Evolutionary conservation across 2,329 filamentous ascomycete species (phyloP).

Genomic region (Bipolaris zeicola): DNA sequence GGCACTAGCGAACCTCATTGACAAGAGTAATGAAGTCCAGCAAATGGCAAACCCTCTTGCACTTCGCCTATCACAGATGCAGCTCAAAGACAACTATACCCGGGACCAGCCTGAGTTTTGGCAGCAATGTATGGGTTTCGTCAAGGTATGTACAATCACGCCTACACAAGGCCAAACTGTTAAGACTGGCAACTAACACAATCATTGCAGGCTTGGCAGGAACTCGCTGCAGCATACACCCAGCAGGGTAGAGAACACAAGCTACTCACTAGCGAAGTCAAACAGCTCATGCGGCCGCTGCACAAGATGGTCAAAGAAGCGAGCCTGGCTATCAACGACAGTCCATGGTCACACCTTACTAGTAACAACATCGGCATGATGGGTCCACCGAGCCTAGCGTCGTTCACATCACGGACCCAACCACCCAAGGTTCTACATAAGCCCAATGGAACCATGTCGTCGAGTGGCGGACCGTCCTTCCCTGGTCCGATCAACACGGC

Average conservation of each 20-base stretch:
- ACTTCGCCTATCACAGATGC: slow-evolving; percentile 75
- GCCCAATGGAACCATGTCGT: slow-evolving; percentile 31
- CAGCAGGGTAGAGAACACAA: slow-evolving; percentile 51
- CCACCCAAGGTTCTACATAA: slow-evolving; percentile 40
- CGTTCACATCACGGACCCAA: slow-evolving; percentile 43
- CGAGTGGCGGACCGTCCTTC: slow-evolving; percentile 34
- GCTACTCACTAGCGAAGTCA: slow-evolving; percentile 67
- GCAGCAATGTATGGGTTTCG: slow-evolving; percentile 75
- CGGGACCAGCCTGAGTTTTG: slow-evolving; percentile 68
- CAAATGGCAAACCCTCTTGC: slow-evolving; percentile 76
- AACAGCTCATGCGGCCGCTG: slow-evolving; percentile 75
- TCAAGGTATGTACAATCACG: slow-evolving; percentile 54
- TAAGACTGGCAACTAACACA: slow-evolving; percentile 35
- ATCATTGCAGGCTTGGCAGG: slow-evolving; percentile 64
- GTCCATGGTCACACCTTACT: slow-evolving; percentile 65
- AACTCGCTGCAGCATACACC: slow-evolving; percentile 59
- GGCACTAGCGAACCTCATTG: slow-evolving; percentile 64
- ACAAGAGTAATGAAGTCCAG: slow-evolving; percentile 72
- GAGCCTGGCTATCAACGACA: slow-evolving; percentile 70
- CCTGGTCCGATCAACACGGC: slow-evolving; percentile 47
- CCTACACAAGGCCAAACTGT: slow-evolving; percentile 15
- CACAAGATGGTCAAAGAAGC: slow-evolving; percentile 85
- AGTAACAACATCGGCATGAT: slow-evolving; percentile 36
- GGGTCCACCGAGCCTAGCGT: slow-evolving; percentile 42
- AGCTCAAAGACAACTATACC: slow-evolving; percentile 80